Conservation (phyloP, 2,329 filamentous ascomycete genomes). For the Xylariales sp. region DNA sequence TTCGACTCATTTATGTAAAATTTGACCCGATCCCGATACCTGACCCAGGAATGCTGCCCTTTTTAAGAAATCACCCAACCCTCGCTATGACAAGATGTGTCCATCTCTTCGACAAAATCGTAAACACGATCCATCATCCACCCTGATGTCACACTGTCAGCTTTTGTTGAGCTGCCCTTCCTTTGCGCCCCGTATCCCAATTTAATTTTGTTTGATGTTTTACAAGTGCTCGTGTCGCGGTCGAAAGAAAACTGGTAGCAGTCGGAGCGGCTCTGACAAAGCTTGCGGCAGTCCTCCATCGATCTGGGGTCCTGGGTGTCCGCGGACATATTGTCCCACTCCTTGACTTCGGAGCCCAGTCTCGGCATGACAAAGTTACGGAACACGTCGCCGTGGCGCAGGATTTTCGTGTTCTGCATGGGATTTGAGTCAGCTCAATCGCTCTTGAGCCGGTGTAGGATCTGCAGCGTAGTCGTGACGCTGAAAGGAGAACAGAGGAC, state of each 20-base stretch:
- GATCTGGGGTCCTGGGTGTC: not conserved
- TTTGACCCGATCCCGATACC: too few species aligned
- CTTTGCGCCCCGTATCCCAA: too few species aligned
- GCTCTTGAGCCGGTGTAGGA: too few species aligned
- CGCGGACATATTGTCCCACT: constrained; percentile 25
- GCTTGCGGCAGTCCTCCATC: not conserved
- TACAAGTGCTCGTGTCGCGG: not conserved
- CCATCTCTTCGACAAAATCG: not conserved
- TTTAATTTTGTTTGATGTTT: not conserved
- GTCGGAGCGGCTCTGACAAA: not conserved
- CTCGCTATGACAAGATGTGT: not conserved
- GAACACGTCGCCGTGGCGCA: constrained; percentile 24
- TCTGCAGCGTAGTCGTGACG: too few species aligned
- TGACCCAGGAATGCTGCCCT: too few species aligned
- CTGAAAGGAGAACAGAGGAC: too few species aligned
- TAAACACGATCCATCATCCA: not conserved
- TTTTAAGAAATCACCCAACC: not conserved
- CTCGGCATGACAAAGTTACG: constrained; percentile 17
- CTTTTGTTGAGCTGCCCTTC: not conserved
- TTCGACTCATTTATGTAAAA: too few species aligned
- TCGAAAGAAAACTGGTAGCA: not conserved
- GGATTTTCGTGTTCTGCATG: constrained; percentile 13
- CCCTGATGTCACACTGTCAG: not conserved
- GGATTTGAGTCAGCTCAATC: not conserved
- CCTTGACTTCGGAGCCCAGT: constrained; percentile 13